phyloP scores from a whole-genome alignment of 306 rosid species.

The Prunus dulcis region DNA sequence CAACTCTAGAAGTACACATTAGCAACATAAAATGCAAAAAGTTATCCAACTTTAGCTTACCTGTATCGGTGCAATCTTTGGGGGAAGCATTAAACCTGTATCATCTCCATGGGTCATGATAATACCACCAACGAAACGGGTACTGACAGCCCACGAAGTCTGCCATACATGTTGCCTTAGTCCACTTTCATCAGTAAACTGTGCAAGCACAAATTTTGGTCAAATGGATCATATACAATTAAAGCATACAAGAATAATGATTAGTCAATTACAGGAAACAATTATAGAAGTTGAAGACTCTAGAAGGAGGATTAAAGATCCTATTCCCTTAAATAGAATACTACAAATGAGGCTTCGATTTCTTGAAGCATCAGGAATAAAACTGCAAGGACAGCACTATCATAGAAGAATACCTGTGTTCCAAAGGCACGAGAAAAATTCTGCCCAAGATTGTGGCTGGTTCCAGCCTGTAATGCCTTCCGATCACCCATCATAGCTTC shows the following conservation, averaged over 20 bases:
- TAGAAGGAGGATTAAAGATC: neutral
- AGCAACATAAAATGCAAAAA: slow-evolving; percentile 1
- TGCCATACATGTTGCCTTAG: slow-evolving; percentile 86
- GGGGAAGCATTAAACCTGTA: slow-evolving; percentile 92
- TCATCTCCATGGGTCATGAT: slow-evolving; percentile 98
- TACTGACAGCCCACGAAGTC: slow-evolving; percentile 98
- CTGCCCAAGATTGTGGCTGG: slow-evolving; percentile 98
- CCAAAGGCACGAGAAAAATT: slow-evolving; percentile 91
- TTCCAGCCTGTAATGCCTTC: slow-evolving; percentile 97
- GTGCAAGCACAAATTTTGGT: slow-evolving; percentile 37
- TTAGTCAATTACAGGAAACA: neutral
- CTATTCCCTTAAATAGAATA: neutral
- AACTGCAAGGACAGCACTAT: neutral
- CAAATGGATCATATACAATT: slow-evolving; percentile 22
- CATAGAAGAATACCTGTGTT: slow-evolving; percentile 59
- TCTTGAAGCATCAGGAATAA: neutral
- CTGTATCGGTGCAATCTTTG: slow-evolving; percentile 88
- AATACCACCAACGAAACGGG: slow-evolving; percentile 97
- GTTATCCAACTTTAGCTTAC: slow-evolving; percentile 49
- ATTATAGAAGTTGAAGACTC: neutral
- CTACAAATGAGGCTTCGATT: neutral
- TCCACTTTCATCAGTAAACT: slow-evolving; percentile 93
- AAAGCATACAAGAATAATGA: neutral
- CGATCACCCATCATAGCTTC: slow-evolving; percentile 99
- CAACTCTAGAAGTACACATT: neutral